Base-by-base conservation (phyloP, 2,329 filamentous ascomycete genomes). In the Aplosporella prunicola region DNA sequence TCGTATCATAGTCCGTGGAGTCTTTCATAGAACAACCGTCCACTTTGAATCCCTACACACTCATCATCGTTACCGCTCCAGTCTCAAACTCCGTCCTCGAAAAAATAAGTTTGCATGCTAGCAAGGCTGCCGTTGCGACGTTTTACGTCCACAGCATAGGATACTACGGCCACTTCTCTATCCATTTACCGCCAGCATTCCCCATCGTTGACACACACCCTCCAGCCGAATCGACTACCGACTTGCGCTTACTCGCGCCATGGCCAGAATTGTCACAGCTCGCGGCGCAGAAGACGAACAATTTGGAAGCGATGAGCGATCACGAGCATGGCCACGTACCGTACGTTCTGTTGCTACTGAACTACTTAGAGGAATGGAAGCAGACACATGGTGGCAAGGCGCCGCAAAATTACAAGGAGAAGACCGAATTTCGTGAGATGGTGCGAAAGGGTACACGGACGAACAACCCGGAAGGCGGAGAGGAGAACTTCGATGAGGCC, bases 401-500 rank as follows among this genome's bases (percentile, higher is more conserved):
- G 24, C 91, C 91, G 4, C 67, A 67, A 9, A 80, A 69, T 3
- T 95, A 93, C 62, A 77, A 80, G 45, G 86, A 96, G 45, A 98
- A 98, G 66, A 79, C 71, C 6, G 78, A 78, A 10, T 96, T 98
- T 56, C 73, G 83, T 39, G 73, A 78, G 18, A 61, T 80, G 9
- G 76, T 98, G 1, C 68, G 76, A 9, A 67, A 69, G 5, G 76
- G 73, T 3, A 74, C 81, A 48, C 76, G 87, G 48, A 82, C 67
- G 34, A 66, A 80, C 48, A 93, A 78, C 41, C 60, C 85, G 0
- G 87, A 93, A 57, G 88, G 87, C 30, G 84, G 82, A 40, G 91
- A 98, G 55, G 91, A 98, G 64, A 98, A 98, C 58, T 98, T 87
- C 53, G 86, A 95, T 43, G 91, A 98, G 61, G 93, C 91, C 4